Percentiles rank a stretch among this genome's conserved stretches.
Evolutionary conservation across 192 early-diverging fungal genomes (phyloP).

Genomic region (Dissophora globulifera): DNA sequence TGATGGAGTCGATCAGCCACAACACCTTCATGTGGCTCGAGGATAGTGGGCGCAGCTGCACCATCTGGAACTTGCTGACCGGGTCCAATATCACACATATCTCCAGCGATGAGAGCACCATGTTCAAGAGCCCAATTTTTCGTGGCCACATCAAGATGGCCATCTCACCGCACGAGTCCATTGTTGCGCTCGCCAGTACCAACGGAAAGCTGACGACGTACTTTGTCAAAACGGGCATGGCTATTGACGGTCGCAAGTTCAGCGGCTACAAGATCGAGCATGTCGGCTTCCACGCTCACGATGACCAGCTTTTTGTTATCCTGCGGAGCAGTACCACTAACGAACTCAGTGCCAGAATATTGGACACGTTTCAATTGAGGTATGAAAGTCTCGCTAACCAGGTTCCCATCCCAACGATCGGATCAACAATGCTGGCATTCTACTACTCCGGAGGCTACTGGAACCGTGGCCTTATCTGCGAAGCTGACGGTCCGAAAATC

Average conservation of each 20-base stretch:
- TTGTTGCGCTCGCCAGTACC: constrained; percentile 43
- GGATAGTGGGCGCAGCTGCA: constrained; percentile 34
- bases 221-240: constrained; percentile 39
- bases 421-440: constrained; percentile 8
- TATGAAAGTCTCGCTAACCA: constrained; percentile 20
- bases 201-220: constrained; percentile 44
- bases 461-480: constrained; percentile 29
- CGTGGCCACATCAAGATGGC: constrained; percentile 49
- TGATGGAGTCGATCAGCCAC: constrained; percentile 45
- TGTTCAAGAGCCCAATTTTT: constrained; percentile 39
- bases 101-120: constrained; percentile 28
- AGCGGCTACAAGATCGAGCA: constrained; percentile 37
- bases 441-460: constrained; percentile 20
- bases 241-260: constrained; percentile 30
- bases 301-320: constrained; percentile 33
- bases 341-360: constrained; percentile 18
- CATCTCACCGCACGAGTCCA: constrained; percentile 38
- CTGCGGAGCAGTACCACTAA: constrained; percentile 18
- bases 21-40: constrained; percentile 49
- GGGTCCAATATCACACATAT: constrained; percentile 39
- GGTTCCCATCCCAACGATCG: constrained; percentile 36
- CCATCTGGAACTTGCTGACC: constrained; percentile 38
- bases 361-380: constrained; percentile 37
- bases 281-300: constrained; percentile 30
- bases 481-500: constrained; percentile 25